phyloP scores from a whole-genome alignment of 805 yeast genomes.

The Zygotorulaspora florentina region DNA sequence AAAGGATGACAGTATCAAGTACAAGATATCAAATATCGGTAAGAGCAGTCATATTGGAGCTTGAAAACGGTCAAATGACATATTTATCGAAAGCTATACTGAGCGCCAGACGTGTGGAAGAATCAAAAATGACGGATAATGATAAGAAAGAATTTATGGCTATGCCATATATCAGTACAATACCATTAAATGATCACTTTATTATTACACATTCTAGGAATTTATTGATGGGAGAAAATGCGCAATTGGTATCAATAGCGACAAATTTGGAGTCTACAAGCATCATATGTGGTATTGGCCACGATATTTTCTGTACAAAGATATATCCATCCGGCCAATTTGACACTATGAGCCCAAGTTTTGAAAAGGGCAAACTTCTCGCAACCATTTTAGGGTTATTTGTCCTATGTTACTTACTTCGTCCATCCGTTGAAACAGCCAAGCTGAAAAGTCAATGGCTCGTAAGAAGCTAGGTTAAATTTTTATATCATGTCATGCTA shows the following conservation, averaged over 20 bases:
- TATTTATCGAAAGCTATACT: constrained; percentile 66
- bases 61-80: constrained; percentile 58
- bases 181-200: constrained; percentile 47
- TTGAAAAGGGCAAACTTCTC: constrained; percentile 62
- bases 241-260: constrained; percentile 43
- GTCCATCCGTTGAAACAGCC: constrained; percentile 54
- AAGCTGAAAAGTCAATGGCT: constrained; percentile 55
- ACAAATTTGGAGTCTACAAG: constrained; percentile 82
- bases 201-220: constrained; percentile 50
- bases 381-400: constrained; percentile 54
- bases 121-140: constrained; percentile 44
- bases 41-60: constrained; percentile 57
- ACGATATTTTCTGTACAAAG: constrained; percentile 74
- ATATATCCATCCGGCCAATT: constrained; percentile 79
- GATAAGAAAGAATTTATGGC: constrained; percentile 59
- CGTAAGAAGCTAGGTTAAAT: constrained; percentile 15
- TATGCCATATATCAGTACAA: constrained; percentile 60
- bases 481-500: not conserved
- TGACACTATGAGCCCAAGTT: constrained; percentile 64
- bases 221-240: constrained; percentile 32
- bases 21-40: constrained; percentile 66
- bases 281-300: constrained; percentile 58
- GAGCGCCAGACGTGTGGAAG: constrained; percentile 65
- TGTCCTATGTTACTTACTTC: constrained; percentile 43
- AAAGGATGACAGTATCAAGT: constrained; percentile 47